Evolutionary conservation across 202 grass and related monocot species (phyloP).

Genomic region (Elaeis oleifera): DNA sequence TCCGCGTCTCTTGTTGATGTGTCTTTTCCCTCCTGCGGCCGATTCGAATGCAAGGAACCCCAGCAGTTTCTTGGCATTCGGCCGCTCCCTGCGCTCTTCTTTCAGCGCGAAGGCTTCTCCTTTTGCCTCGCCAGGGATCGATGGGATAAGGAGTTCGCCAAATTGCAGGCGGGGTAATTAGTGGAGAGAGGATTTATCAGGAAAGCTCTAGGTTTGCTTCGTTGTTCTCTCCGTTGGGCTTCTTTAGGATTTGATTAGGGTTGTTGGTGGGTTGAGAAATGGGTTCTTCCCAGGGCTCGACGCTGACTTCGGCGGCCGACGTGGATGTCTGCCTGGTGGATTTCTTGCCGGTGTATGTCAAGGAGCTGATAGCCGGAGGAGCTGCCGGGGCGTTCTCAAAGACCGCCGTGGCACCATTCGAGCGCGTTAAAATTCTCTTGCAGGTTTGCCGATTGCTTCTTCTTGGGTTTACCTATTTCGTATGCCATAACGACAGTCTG

Average conservation of each 20-base stretch:
- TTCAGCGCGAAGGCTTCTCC: conserved; percentile 9
- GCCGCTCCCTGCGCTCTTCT: background rate
- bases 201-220: background rate
- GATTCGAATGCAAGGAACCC: conserved; percentile 26
- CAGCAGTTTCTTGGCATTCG: conserved; percentile 19
- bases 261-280: conserved; percentile 1
- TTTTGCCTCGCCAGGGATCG: conserved; percentile 25
- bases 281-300: conserved; percentile 76
- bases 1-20: conserved; percentile 19
- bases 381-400: conserved; percentile 87
- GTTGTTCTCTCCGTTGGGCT: background rate
- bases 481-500: too few species aligned
- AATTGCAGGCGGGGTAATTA: conserved; percentile 20
- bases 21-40: conserved; percentile 13
- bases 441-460: conserved; percentile 35
- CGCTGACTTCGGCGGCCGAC: conserved; percentile 55
- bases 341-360: conserved; percentile 71
- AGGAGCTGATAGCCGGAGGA: conserved; percentile 81
- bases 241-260: conserved; percentile 6
- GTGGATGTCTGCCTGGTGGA: conserved; percentile 72
- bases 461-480: background rate
- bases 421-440: conserved; percentile 86
- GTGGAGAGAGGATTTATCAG: too few species aligned
- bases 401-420: conserved; percentile 81
- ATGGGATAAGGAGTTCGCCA: conserved; percentile 31